Percentiles rank a stretch among this genome's conserved stretches.
phyloP scores from a whole-genome alignment of 2,329 filamentous ascomycete species.

The Fusarium euwallaceae region DNA sequence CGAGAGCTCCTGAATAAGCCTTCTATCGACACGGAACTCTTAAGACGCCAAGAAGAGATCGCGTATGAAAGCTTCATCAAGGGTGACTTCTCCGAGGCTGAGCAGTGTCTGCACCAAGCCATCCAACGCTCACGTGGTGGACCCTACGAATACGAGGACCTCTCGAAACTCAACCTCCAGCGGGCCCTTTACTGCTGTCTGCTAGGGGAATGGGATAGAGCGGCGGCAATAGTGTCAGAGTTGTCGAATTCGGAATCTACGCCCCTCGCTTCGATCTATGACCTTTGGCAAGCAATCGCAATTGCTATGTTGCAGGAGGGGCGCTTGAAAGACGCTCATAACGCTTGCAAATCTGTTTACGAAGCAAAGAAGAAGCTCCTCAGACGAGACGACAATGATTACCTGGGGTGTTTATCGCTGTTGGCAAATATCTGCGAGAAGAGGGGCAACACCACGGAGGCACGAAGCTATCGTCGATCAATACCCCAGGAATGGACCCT shows the following conservation, averaged over 20 bases:
- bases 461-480: not conserved
- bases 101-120: conserved; percentile 8
- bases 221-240: not conserved
- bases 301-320: not conserved
- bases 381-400: conserved; percentile 1
- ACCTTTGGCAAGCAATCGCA: conserved; percentile 10
- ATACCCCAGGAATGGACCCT: not conserved
- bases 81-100: conserved; percentile 1
- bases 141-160: not conserved
- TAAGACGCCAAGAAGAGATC: not conserved
- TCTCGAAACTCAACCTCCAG: conserved; percentile 1
- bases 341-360: not conserved
- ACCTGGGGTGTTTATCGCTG: not conserved
- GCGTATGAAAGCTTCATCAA: conserved; percentile 4
- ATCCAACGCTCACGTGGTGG: not conserved
- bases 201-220: conserved; percentile 5
- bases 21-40: not conserved
- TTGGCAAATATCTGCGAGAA: conserved; percentile 8
- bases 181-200: conserved; percentile 11
- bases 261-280: not conserved
- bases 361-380: conserved; percentile 7
- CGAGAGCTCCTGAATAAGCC: not conserved
- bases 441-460: not conserved
- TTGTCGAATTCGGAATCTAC: not conserved
- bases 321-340: conserved; percentile 5